These are phyloP conservation scores for Hypoxylon crocopeplum DNA, from an alignment of 495 filamentous ascomycete genomes.

Conservation along the genomic window DNA sequence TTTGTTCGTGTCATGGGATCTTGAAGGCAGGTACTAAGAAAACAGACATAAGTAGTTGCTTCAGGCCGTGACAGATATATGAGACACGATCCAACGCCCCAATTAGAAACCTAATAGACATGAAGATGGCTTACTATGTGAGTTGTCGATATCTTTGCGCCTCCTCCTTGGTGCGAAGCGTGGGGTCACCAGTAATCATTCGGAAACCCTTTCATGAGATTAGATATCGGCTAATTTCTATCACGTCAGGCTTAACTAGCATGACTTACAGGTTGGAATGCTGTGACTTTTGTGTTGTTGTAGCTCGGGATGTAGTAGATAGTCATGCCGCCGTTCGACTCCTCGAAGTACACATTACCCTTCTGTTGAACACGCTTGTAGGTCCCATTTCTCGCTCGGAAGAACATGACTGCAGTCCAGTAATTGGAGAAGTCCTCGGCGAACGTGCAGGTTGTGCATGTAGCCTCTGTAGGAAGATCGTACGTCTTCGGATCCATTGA, in stretches of 20 bases:
- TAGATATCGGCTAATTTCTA: neutral
- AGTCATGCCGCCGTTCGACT: slow-evolving; percentile 47
- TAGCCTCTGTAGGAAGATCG: slow-evolving; percentile 37
- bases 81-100: too few relatives aligned
- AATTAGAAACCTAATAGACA: too few relatives aligned
- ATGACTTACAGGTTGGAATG: slow-evolving; percentile 42
- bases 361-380: slow-evolving; percentile 44
- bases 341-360: slow-evolving; percentile 46
- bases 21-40: slow-evolving; percentile 37
- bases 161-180: slow-evolving; percentile 36
- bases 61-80: too few relatives aligned
- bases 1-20: slow-evolving; percentile 36
- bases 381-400: slow-evolving; percentile 43
- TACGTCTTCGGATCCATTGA: slow-evolving; percentile 42
- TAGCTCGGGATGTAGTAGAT: slow-evolving; percentile 51
- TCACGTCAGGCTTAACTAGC: neutral
- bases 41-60: neutral
- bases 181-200: slow-evolving; percentile 40
- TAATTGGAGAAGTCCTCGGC: slow-evolving; percentile 51
- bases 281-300: slow-evolving; percentile 40
- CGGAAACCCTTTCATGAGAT: slow-evolving; percentile 36
- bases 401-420: slow-evolving; percentile 45
- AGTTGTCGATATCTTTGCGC: slow-evolving; percentile 41
- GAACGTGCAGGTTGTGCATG: slow-evolving; percentile 44
- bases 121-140: slow-evolving; percentile 30